These are phyloP conservation scores for Aspergillus amoenus DNA, from an alignment of 2,329 filamentous ascomycete genomes.

Conservation along the genomic window DNA sequence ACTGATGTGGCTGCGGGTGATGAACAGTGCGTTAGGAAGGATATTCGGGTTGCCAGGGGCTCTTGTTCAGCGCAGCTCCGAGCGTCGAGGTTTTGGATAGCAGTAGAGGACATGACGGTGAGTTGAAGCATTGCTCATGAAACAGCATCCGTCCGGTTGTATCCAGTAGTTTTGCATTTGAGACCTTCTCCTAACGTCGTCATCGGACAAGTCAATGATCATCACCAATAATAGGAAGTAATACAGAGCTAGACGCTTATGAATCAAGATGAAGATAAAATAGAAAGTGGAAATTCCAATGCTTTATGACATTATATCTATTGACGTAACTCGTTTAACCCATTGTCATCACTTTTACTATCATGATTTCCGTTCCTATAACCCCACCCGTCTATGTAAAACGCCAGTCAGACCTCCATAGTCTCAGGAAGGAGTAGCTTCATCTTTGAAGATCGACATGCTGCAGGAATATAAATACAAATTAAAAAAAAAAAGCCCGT, in stretches of 20 bases:
- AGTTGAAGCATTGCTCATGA: no score
- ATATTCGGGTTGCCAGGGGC: not conserved
- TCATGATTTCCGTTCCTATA: slow-evolving; percentile 6
- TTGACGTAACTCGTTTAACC: not conserved
- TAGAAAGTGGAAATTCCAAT: not conserved
- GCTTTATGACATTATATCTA: not conserved
- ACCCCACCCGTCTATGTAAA: slow-evolving; percentile 18
- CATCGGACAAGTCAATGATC: no score
- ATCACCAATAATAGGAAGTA: no score
- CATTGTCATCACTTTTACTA: slow-evolving; percentile 4
- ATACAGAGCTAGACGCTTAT: no score
- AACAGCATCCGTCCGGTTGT: no score
- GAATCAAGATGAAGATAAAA: no score
- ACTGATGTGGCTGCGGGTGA: not conserved
- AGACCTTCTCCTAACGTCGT: no score
- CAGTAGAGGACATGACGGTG: no score
- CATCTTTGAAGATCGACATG: not conserved
- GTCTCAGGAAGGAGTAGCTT: not conserved
- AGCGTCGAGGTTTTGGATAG: no score
- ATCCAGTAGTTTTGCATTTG: no score
- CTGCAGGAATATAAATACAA: slow-evolving; percentile 3
- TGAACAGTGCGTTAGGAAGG: not conserved
- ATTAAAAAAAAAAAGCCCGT: not conserved
- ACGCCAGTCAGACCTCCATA: slow-evolving; percentile 12
- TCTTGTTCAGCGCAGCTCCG: not conserved